A percentile compares a stretch with the other conserved stretches of the same genome.
Conservation (phyloP, 1,284 basidiomycete species). For the Albatrellus sp. region DNA sequence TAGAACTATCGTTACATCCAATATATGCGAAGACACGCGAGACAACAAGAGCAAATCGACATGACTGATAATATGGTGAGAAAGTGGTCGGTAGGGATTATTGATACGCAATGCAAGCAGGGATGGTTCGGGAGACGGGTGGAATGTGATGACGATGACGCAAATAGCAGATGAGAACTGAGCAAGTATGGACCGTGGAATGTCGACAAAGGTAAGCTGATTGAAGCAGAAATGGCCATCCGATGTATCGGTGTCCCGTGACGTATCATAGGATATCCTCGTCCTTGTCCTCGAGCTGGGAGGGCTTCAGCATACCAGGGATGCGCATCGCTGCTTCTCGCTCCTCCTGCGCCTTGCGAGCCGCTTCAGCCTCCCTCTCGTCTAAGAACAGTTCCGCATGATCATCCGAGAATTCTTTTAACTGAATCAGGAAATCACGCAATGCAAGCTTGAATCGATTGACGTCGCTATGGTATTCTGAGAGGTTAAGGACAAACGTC, state of each 20-base stretch:
- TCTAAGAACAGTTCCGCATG: slow-evolving; percentile 85
- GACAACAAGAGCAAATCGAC: slow-evolving; percentile 11
- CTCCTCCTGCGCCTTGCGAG: slow-evolving; percentile 63
- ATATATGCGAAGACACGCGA: slow-evolving; percentile 10
- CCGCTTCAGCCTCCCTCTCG: slow-evolving; percentile 85
- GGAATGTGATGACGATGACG: background rate
- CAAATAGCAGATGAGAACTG: background rate
- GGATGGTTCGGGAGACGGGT: background rate
- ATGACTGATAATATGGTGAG: slow-evolving; percentile 5
- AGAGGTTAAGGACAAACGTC: slow-evolving; percentile 71
- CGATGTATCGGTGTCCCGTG: background rate
- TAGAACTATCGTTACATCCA: slow-evolving; percentile 13
- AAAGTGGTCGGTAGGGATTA: slow-evolving; percentile 6
- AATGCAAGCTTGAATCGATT: slow-evolving; percentile 92
- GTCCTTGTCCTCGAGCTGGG: slow-evolving; percentile 85
- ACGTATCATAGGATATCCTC: slow-evolving; percentile 53
- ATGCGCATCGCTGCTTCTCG: slow-evolving; percentile 85
- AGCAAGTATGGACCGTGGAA: background rate
- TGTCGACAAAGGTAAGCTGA: slow-evolving; percentile 6
- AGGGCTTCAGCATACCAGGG: slow-evolving; percentile 98
- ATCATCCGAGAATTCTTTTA: slow-evolving; percentile 87
- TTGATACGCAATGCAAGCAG: slow-evolving; percentile 3
- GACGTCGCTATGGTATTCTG: slow-evolving; percentile 82
- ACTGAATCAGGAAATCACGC: slow-evolving; percentile 83
- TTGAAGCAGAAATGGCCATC: slow-evolving; percentile 2